A percentile compares a stretch with the other conserved stretches of the same genome.
These are phyloP conservation scores for Thuja plicata DNA, from an alignment of 83 land plant genomes.

Conservation along the genomic window DNA sequence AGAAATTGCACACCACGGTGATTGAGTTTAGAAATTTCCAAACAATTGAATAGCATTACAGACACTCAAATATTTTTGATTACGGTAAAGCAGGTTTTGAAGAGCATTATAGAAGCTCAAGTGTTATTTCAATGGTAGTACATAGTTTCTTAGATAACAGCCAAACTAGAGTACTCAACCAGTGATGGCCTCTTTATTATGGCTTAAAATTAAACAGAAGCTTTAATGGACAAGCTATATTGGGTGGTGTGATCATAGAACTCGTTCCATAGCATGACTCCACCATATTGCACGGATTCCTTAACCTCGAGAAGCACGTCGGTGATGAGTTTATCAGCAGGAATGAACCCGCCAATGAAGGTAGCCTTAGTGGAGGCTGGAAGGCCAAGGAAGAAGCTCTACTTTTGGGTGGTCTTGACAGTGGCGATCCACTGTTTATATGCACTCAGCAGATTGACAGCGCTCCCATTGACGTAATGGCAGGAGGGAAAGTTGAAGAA, in stretches of 20 bases:
- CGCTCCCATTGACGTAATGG: slow-evolving; percentile 19
- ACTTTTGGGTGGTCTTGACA: background rate
- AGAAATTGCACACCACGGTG: too few relatives aligned
- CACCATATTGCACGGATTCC: slow-evolving; percentile 30
- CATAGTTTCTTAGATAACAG: too few relatives aligned
- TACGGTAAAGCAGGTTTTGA: too few relatives aligned
- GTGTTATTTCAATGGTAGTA: too few relatives aligned
- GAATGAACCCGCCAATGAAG: slow-evolving; percentile 20
- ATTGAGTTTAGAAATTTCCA: too few relatives aligned
- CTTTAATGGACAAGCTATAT: slow-evolving; percentile 13
- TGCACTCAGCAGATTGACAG: slow-evolving; percentile 14
- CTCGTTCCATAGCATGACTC: slow-evolving; percentile 43
- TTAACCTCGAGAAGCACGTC: slow-evolving; percentile 24
- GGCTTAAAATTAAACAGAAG: too few relatives aligned
- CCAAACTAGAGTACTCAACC: too few relatives aligned
- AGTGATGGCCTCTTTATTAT: too few relatives aligned
- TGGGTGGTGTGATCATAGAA: slow-evolving; percentile 9
- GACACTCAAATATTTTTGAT: too few relatives aligned
- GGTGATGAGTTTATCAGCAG: slow-evolving; percentile 23
- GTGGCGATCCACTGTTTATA: background rate
- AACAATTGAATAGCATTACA: too few relatives aligned
- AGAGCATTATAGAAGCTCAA: too few relatives aligned
- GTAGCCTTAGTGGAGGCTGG: slow-evolving; percentile 41
- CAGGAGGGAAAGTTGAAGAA: background rate
- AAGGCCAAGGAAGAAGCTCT: slow-evolving; percentile 24